Conservation (phyloP, 2,329 filamentous ascomycete species). For the Neopestalotiopsis rosae region DNA sequence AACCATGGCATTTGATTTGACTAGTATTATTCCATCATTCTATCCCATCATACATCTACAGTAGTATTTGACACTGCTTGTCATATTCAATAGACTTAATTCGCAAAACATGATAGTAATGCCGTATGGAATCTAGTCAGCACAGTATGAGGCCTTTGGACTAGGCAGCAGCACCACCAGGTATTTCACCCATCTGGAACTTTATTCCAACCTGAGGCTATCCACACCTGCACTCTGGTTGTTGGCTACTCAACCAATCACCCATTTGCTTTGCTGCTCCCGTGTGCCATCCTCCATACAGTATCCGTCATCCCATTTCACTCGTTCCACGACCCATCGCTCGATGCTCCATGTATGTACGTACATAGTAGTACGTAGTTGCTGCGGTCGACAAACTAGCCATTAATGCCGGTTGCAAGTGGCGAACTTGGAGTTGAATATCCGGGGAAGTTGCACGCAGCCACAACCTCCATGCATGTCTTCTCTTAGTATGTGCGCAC, state of each 20-base stretch:
- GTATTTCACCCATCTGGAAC: not conserved
- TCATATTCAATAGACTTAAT: not conserved
- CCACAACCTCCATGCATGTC: not conserved
- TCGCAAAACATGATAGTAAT: too few relatives aligned
- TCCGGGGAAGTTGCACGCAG: constrained; percentile 1
- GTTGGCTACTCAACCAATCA: not conserved
- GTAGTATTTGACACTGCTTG: not conserved
- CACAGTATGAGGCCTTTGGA: not conserved
- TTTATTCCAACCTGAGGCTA: not conserved
- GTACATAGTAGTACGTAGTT: too few relatives aligned
- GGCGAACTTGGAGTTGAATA: not conserved
- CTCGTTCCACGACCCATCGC: not conserved
- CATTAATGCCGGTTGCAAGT: not conserved
- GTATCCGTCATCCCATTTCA: not conserved
- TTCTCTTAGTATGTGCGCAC: too few relatives aligned
- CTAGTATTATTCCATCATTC: not conserved
- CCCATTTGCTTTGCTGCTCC: not conserved
- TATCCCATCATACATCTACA: not conserved
- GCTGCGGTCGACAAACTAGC: not conserved
- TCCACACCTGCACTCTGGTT: not conserved
- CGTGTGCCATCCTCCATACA: not conserved
- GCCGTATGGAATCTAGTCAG: too few relatives aligned
- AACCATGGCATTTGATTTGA: constrained; percentile 9
- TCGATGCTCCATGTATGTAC: not conserved
- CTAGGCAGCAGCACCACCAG: not conserved